phyloP scores from a whole-genome alignment of 1,139 yeast genomes.

The Geotrichum klebahnii region DNA sequence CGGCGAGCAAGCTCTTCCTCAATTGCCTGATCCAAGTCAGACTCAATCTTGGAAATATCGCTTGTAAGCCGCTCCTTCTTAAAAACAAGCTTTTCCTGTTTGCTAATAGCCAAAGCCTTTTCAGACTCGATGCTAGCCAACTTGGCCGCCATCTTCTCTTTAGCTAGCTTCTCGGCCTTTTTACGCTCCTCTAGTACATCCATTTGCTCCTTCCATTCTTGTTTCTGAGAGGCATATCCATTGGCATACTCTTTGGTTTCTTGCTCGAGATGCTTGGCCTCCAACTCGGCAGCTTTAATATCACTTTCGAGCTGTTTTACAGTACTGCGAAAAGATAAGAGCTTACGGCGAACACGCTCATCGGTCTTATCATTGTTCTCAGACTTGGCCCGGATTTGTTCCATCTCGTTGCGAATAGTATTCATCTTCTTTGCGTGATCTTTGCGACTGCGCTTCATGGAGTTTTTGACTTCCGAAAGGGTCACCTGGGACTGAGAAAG shows the following conservation, averaged over 20 bases:
- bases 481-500: constrained; percentile 37
- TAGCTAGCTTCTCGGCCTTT: constrained; percentile 23
- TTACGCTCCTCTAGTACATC: constrained; percentile 23
- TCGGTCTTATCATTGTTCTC: constrained; percentile 39
- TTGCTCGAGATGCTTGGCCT: constrained; percentile 23
- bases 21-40: constrained; percentile 23
- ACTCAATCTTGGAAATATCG: constrained; percentile 26
- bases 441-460: constrained; percentile 35
- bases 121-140: constrained; percentile 29
- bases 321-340: constrained; percentile 35
- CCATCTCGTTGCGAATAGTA: constrained; percentile 37
- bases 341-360: constrained; percentile 36
- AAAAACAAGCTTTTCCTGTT: constrained; percentile 30
- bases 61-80: constrained; percentile 27
- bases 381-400: constrained; percentile 33
- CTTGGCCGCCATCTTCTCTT: constrained; percentile 22
- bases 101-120: constrained; percentile 22
- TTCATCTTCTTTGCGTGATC: constrained; percentile 39
- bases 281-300: constrained; percentile 28
- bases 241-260: constrained; percentile 24
- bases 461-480: constrained; percentile 37
- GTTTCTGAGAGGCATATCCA: constrained; percentile 25
- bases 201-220: constrained; percentile 25
- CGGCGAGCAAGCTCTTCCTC: constrained; percentile 23
- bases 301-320: constrained; percentile 38